Base-by-base conservation (phyloP, 2,329 filamentous ascomycete species). In the Diaporthe sp. region DNA sequence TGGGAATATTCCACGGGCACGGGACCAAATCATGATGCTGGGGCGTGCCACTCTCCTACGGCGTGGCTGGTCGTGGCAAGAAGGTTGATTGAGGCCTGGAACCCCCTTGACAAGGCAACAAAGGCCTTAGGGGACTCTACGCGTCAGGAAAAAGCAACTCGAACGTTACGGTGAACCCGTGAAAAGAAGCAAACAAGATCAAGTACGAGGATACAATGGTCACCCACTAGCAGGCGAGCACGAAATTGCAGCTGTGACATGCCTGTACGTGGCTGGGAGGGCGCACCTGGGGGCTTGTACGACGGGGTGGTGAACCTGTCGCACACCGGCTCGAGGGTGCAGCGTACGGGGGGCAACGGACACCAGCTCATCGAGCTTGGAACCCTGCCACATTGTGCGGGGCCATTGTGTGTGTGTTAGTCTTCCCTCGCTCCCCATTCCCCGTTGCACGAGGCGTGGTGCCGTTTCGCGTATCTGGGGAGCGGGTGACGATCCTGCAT, bases 191-290 rank as follows among this genome's bases (percentile, higher is more conserved):
- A 70, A 61, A 39, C 34, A 39, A 7, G 13, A 28, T 42, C 15
- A n/a, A 28, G 65, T 70, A 70, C 65, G 49, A 70, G 65, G 65
- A 53, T 53, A 53, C 46, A 28, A 44, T 70, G 49, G n/a, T 55
- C 65, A 22, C 49, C 46, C 65, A 42, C 49, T 70, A 70, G 65
- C 65, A 70, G 46, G 37, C 34, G 49, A 70, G 37, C 31, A 55
- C 34, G 65, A 70, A 42, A 70, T 70, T 70, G 31, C 65, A 55
- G 65, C 49, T 55, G 65, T 70, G 49, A 70, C 65, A 70, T 70
- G 65, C 65, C 46, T 53, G 65, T 70, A 70, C 65, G 49, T 55
- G 49, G 65, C 65, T 70, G 65, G 65, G 65, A 31, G 31, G 28
- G 42, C 42, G 39, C 15, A 49, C 19, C 65, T 70, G 65, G 65